Percentiles rank a stretch among this genome's conserved stretches.
Conservation (phyloP, 1,284 basidiomycete genomes). For the Baeospora myosura region DNA sequence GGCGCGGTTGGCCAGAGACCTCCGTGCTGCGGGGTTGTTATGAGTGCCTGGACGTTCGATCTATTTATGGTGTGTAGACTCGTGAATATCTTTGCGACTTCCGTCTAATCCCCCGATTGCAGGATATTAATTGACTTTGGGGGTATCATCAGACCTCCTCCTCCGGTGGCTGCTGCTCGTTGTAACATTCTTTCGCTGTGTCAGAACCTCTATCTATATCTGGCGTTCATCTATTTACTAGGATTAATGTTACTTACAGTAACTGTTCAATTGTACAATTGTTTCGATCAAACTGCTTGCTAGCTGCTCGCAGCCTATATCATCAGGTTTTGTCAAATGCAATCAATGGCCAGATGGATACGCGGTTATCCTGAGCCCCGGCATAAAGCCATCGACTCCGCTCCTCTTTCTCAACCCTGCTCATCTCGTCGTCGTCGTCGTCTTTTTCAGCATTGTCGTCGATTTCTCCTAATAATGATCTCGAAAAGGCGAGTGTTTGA, state of each 20-base stretch:
- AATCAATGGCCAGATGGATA: slow-evolving; percentile 75
- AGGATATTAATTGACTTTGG: too few relatives aligned
- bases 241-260: too few relatives aligned
- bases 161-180: too few relatives aligned
- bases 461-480: slow-evolving; percentile 12
- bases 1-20: slow-evolving; percentile 39
- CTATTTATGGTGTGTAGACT: not conserved
- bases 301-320: too few relatives aligned
- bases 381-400: slow-evolving; percentile 63
- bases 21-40: slow-evolving; percentile 49
- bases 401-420: slow-evolving; percentile 40
- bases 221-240: too few relatives aligned
- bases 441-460: slow-evolving; percentile 25
- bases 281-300: too few relatives aligned
- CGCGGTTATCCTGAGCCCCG: slow-evolving; percentile 67
- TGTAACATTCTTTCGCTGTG: too few relatives aligned
- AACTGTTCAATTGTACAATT: too few relatives aligned
- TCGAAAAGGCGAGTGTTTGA: slow-evolving; percentile 65
- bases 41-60: slow-evolving; percentile 14
- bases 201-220: too few relatives aligned
- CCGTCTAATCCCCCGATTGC: too few relatives aligned
- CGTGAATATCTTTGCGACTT: too few relatives aligned
- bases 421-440: slow-evolving; percentile 48
- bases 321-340: slow-evolving; percentile 58
- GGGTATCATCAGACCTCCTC: too few relatives aligned